A percentile compares a stretch with the other conserved stretches of the same genome.
phyloP scores from a whole-genome alignment of 495 filamentous ascomycete species.

The Rostrohypoxylon terebratum region DNA sequence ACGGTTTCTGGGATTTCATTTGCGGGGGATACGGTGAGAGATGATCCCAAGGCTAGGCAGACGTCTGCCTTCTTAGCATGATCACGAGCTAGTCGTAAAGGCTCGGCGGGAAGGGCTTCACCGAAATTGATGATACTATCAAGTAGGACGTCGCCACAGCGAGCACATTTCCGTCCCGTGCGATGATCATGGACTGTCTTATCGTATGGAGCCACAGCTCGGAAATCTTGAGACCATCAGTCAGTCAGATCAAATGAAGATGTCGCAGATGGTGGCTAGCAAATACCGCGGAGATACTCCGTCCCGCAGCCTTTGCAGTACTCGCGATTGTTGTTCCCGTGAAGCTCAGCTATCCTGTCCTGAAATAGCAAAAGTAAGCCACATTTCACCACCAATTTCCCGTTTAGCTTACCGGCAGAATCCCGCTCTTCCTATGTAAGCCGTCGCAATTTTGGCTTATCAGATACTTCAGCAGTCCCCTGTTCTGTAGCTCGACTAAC shows the following conservation, averaged over 20 bases:
- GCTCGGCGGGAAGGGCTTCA: constrained; percentile 50
- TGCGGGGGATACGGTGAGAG: constrained; percentile 58
- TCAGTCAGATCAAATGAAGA: background rate
- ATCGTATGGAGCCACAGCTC: constrained; percentile 58
- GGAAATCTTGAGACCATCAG: constrained; percentile 51
- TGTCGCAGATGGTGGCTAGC: background rate
- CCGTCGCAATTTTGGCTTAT: constrained; percentile 63
- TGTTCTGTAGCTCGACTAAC: constrained; percentile 59
- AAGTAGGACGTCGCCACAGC: constrained; percentile 50
- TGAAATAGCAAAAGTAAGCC: constrained; percentile 22
- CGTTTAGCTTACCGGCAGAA: constrained; percentile 50
- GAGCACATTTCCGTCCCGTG: constrained; percentile 57
- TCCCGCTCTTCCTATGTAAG: constrained; percentile 59
- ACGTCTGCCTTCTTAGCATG: constrained; percentile 57
- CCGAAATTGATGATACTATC: constrained; percentile 62
- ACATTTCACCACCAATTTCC: background rate
- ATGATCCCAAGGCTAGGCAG: constrained; percentile 59
- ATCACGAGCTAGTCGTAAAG: constrained; percentile 48
- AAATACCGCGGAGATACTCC: constrained; percentile 59
- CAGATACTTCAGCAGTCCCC: constrained; percentile 56
- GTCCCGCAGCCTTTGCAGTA: constrained; percentile 59
- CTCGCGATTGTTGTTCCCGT: constrained; percentile 62
- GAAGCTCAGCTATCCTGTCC: constrained; percentile 57
- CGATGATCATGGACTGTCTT: constrained; percentile 58
- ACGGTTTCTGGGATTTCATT: constrained; percentile 55